Evolutionary conservation across 176 grass and related monocot genomes (phyloP).

Genomic region (Chloris gayana): DNA sequence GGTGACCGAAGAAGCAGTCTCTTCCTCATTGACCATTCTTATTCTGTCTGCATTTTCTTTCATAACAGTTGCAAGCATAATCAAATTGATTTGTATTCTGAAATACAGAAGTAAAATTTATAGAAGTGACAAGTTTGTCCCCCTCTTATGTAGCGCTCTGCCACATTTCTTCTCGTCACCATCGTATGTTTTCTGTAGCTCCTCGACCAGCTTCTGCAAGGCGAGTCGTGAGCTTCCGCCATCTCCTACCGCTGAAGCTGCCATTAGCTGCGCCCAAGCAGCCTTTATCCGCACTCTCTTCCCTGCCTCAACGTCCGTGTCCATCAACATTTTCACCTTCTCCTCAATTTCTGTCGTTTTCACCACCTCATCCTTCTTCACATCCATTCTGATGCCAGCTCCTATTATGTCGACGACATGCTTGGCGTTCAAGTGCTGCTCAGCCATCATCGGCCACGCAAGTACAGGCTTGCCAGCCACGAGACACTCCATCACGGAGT

Average conservation of each 20-base stretch:
- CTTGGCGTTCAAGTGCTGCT: slow-evolving; percentile 61
- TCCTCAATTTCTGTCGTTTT: slow-evolving; percentile 42
- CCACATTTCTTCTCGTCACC: neutral
- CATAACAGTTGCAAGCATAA: no score
- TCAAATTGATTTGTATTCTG: no score
- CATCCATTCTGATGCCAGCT: slow-evolving; percentile 24
- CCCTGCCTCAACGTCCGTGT: slow-evolving; percentile 14
- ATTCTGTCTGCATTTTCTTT: no score
- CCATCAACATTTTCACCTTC: slow-evolving; percentile 46
- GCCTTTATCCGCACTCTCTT: slow-evolving; percentile 18
- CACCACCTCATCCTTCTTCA: neutral
- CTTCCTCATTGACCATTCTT: no score
- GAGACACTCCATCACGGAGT: slow-evolving; percentile 68
- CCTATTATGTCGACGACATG: slow-evolving; percentile 57
- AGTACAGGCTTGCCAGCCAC: slow-evolving; percentile 53
- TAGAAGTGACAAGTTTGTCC: no score
- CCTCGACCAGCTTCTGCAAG: slow-evolving; percentile 40
- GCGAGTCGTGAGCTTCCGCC: slow-evolving; percentile 38
- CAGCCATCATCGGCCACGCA: slow-evolving; percentile 65
- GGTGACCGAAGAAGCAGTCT: no score
- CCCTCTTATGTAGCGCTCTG: no score
- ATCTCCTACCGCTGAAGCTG: slow-evolving; percentile 37
- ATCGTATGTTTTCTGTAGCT: slow-evolving; percentile 33
- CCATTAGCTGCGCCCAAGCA: neutral
- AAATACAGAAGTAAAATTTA: no score